Conservation (phyloP, 2,329 filamentous ascomycete species). For the Aureobasidium sp. region DNA sequence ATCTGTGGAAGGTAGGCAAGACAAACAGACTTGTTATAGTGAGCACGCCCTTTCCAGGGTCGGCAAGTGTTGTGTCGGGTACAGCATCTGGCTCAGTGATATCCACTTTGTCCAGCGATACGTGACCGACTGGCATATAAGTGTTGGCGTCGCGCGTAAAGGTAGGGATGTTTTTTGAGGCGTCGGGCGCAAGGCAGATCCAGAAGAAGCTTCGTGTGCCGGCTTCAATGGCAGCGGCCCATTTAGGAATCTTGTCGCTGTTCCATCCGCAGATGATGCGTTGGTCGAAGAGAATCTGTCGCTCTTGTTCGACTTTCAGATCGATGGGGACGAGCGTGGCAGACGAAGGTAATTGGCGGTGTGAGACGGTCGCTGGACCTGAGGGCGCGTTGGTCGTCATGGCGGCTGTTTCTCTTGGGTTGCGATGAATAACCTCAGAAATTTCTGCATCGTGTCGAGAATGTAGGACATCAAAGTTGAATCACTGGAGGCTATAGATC, state of each 20-base stretch:
- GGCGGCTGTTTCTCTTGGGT: neutral
- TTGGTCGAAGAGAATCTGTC: constrained; percentile 17
- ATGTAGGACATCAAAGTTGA: neutral
- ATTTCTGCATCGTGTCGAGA: neutral
- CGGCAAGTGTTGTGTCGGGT: constrained; percentile 15
- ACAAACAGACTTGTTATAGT: constrained; percentile 20
- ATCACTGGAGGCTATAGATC: neutral
- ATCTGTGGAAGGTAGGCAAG: constrained; percentile 16
- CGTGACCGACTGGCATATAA: constrained; percentile 17
- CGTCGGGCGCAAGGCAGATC: constrained; percentile 16
- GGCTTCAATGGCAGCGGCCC: constrained; percentile 13
- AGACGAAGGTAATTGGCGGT: neutral
- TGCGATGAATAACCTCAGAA: too few relatives aligned
- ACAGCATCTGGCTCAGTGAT: neutral
- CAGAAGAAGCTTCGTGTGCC: constrained; percentile 19
- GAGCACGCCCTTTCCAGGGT: constrained; percentile 14
- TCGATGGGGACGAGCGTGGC: constrained; percentile 18
- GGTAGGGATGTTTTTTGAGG: neutral
- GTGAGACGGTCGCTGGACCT: neutral
- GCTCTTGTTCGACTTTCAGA: constrained; percentile 12
- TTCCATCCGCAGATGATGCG: constrained; percentile 20
- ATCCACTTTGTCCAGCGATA: constrained; percentile 18
- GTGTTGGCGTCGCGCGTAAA: neutral
- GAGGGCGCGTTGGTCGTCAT: constrained; percentile 9
- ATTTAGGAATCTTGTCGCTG: constrained; percentile 17